Conservation (phyloP, 2,329 filamentous ascomycete genomes). For the Aspergillus fumigatiaffinis region DNA sequence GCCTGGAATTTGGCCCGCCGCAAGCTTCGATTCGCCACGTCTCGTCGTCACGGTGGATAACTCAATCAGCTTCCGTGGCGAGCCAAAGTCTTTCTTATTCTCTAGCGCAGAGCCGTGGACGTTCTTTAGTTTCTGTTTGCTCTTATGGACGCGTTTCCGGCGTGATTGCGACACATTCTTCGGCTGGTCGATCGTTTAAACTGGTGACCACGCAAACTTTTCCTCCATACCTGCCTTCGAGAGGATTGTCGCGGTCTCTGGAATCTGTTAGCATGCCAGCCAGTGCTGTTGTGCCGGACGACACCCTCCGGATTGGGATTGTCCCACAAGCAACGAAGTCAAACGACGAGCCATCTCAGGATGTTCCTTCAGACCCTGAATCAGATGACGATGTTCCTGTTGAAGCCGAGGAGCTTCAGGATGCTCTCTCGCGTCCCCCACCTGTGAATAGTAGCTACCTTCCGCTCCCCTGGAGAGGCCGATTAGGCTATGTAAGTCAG, state of each 20-base stretch:
- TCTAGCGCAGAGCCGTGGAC: constrained; percentile 1
- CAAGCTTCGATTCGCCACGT: constrained; percentile 23
- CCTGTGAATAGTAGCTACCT: constrained; percentile 79
- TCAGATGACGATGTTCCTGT: constrained; percentile 49
- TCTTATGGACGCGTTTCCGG: neutral
- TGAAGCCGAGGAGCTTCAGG: constrained; percentile 56
- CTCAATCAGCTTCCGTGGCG: constrained; percentile 25
- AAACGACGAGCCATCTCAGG: constrained; percentile 16
- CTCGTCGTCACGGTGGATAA: constrained; percentile 21
- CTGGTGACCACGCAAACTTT: constrained; percentile 4
- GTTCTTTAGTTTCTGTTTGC: neutral
- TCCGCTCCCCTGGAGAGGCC: constrained; percentile 85
- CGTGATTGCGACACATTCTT: constrained; percentile 12
- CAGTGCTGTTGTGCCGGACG: neutral
- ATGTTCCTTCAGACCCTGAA: constrained; percentile 47
- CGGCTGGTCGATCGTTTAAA: constrained; percentile 7
- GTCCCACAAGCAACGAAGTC: constrained; percentile 1
- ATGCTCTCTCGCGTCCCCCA: constrained; percentile 61
- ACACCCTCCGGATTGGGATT: neutral
- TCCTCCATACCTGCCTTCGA: constrained; percentile 1
- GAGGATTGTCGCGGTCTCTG: constrained; percentile 1
- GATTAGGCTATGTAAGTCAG: constrained; percentile 76
- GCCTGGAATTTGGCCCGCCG: constrained; percentile 19
- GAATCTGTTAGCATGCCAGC: constrained; percentile 1
- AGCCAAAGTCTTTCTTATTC: constrained; percentile 10